Conservation (phyloP, 1,284 basidiomycete species). For the Ganoderma meredithae region DNA sequence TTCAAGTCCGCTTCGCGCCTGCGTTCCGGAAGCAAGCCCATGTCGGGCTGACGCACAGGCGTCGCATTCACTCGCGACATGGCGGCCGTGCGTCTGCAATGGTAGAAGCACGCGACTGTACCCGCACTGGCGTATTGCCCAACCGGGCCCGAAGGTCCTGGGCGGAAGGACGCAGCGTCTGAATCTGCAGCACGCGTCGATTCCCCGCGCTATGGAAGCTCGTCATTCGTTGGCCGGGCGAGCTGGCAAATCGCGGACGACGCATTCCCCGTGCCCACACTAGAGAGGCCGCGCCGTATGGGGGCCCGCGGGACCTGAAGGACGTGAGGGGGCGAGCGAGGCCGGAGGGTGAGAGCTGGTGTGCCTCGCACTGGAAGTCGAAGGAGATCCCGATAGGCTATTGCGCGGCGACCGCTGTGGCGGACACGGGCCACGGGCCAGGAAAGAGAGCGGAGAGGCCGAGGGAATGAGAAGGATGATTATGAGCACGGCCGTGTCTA, state of each 20-base stretch:
- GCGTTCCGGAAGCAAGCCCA: slow-evolving; percentile 6
- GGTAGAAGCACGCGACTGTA: slow-evolving; percentile 21
- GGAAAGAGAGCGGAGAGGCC: slow-evolving; percentile 30
- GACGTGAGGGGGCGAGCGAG: not conserved
- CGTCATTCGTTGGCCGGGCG: slow-evolving; percentile 19
- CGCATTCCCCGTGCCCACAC: slow-evolving; percentile 24
- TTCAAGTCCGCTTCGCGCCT: slow-evolving; percentile 1
- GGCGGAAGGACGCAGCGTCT: slow-evolving; percentile 4
- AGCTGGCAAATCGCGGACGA: slow-evolving; percentile 23
- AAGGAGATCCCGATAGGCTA: slow-evolving; percentile 35
- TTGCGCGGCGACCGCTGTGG: slow-evolving; percentile 28
- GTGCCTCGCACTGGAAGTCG: slow-evolving; percentile 27
- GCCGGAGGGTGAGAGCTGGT: slow-evolving; percentile 17
- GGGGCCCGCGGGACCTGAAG: slow-evolving; percentile 11
- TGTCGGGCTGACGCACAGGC: slow-evolving; percentile 20
- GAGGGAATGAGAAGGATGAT: slow-evolving; percentile 32
- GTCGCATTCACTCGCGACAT: slow-evolving; percentile 19
- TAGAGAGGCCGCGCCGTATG: slow-evolving; percentile 25
- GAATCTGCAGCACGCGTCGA: slow-evolving; percentile 10
- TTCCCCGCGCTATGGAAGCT: slow-evolving; percentile 18
- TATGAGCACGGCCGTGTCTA: slow-evolving; percentile 37
- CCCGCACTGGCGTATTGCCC: slow-evolving; percentile 28
- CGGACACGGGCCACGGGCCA: slow-evolving; percentile 27
- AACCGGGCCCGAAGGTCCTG: slow-evolving; percentile 32
- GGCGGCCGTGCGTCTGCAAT: slow-evolving; percentile 23